phyloP scores from a whole-genome alignment of 2,329 filamentous ascomycete genomes.

The Paraphaeosphaeria sporulosa region DNA sequence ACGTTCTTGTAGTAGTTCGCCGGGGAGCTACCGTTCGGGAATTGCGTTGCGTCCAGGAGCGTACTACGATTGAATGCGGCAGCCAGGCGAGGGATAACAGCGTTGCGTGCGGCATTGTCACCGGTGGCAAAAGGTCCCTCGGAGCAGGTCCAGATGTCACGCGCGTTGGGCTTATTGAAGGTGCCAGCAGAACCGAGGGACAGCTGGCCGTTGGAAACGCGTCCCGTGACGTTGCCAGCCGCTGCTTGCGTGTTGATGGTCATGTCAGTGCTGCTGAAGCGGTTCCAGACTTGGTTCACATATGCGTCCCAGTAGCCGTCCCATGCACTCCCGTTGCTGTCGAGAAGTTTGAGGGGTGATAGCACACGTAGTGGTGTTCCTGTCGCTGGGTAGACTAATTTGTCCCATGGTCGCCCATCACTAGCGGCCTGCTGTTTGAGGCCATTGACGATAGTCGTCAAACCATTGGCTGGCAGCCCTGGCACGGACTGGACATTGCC shows the following conservation, averaged over 20 bases:
- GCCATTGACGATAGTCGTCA: slow-evolving; percentile 62
- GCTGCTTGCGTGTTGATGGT: slow-evolving; percentile 71
- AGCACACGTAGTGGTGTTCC: slow-evolving; percentile 50
- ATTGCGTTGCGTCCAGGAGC: slow-evolving; percentile 59
- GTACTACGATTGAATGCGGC: slow-evolving; percentile 80
- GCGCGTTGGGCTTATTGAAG: slow-evolving; percentile 64
- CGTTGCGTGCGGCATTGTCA: slow-evolving; percentile 54
- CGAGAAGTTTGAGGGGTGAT: slow-evolving; percentile 56
- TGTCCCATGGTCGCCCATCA: slow-evolving; percentile 68
- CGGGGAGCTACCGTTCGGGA: slow-evolving; percentile 45
- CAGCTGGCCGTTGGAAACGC: slow-evolving; percentile 53
- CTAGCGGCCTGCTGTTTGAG: slow-evolving; percentile 62
- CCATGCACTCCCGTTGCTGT: slow-evolving; percentile 57
- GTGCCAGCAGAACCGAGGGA: slow-evolving; percentile 52
- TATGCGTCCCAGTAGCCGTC: slow-evolving; percentile 61
- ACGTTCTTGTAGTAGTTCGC: slow-evolving; percentile 44
- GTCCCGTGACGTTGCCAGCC: slow-evolving; percentile 62
- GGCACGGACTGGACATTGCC: slow-evolving; percentile 56
- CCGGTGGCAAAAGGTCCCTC: slow-evolving; percentile 66
- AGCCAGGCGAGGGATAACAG: slow-evolving; percentile 75
- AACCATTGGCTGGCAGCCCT: slow-evolving; percentile 66
- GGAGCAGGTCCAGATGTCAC: slow-evolving; percentile 72
- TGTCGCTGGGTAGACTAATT: slow-evolving; percentile 59
- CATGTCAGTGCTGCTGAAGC: slow-evolving; percentile 56
- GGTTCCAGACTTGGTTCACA: slow-evolving; percentile 59